A percentile compares a stretch with the other conserved stretches of the same genome.
Conservation (phyloP, 306 rosid genomes). For the Abrus precatorius region DNA sequence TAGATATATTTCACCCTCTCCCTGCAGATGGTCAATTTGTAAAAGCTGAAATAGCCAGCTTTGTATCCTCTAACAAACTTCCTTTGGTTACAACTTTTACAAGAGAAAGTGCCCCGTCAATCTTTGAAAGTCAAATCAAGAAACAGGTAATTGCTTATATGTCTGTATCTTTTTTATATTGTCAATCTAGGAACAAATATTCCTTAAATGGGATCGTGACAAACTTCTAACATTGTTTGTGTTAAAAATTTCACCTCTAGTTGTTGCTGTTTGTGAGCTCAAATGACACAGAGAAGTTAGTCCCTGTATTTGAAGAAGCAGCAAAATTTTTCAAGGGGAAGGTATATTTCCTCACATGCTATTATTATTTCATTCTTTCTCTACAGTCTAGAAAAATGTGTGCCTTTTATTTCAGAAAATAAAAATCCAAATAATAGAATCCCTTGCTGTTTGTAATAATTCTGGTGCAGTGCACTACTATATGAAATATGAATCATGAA, state of each 20-base stretch:
- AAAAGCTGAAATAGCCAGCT: slow-evolving; percentile 76
- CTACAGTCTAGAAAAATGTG: slow-evolving; percentile 17
- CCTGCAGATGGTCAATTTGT: slow-evolving; percentile 81
- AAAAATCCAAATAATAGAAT: background rate
- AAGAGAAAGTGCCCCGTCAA: slow-evolving; percentile 74
- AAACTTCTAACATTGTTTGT: slow-evolving; percentile 44
- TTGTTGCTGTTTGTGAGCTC: slow-evolving; percentile 76
- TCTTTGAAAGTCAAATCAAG: slow-evolving; percentile 90
- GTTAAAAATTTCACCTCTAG: slow-evolving; percentile 57
- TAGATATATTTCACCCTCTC: slow-evolving; percentile 38
- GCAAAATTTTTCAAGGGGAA: slow-evolving; percentile 92
- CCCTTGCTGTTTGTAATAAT: background rate
- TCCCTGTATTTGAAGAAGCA: slow-evolving; percentile 73
- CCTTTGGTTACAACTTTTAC: slow-evolving; percentile 83
- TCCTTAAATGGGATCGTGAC: slow-evolving; percentile 21
- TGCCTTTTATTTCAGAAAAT: slow-evolving; percentile 21
- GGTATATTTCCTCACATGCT: slow-evolving; percentile 61
- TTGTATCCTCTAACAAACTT: slow-evolving; percentile 93
- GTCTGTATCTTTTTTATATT: slow-evolving; percentile 14
- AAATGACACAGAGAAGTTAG: slow-evolving; percentile 75
- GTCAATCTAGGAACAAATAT: slow-evolving; percentile 32
- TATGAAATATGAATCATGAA: background rate
- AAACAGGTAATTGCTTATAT: slow-evolving; percentile 74
- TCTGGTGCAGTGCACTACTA: background rate
- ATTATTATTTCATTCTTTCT: slow-evolving; percentile 19